Conservation (phyloP, 2,329 filamentous ascomycete genomes). For the Cadophora sp. region DNA sequence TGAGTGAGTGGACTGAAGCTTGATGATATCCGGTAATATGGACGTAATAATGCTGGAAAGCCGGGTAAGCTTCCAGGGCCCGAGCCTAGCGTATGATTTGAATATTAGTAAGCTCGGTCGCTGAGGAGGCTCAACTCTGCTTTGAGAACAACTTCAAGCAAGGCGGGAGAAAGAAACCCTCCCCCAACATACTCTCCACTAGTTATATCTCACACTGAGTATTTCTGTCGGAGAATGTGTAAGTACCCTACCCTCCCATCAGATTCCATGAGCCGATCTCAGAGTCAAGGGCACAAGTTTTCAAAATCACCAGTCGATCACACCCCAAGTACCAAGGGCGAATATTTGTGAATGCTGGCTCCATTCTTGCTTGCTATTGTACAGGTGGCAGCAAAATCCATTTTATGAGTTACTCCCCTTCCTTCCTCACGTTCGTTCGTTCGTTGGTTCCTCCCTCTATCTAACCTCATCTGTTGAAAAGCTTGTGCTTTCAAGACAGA, state of each 20-base stretch:
- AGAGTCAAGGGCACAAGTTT: too few relatives aligned
- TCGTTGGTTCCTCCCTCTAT: conserved; percentile 3
- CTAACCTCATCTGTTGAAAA: conserved; percentile 2
- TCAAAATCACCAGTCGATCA: too few relatives aligned
- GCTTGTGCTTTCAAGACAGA: not conserved
- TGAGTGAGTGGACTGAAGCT: not conserved
- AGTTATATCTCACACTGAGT: too few relatives aligned
- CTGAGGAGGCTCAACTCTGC: too few relatives aligned
- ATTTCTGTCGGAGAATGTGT: too few relatives aligned
- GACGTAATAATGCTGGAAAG: not conserved
- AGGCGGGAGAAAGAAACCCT: too few relatives aligned
- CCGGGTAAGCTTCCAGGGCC: conserved; percentile 17
- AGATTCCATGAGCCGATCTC: too few relatives aligned
- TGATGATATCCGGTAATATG: not conserved
- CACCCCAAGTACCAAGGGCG: not conserved
- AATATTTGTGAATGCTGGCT: conserved; percentile 12
- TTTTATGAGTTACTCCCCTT: conserved; percentile 4
- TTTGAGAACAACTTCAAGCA: too few relatives aligned
- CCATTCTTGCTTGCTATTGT: conserved; percentile 23
- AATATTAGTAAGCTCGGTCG: not conserved
- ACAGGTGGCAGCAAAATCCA: conserved; percentile 21
- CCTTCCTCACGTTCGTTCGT: conserved; percentile 3
- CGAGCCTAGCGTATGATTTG: conserved; percentile 11
- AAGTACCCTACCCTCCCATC: too few relatives aligned
- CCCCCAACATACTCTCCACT: too few relatives aligned